Evolutionary conservation across 345 rosid genomes (phyloP), one percentile per base, ranked within the genome.

Genomic region (Aquilaria malaccensis): DNA sequence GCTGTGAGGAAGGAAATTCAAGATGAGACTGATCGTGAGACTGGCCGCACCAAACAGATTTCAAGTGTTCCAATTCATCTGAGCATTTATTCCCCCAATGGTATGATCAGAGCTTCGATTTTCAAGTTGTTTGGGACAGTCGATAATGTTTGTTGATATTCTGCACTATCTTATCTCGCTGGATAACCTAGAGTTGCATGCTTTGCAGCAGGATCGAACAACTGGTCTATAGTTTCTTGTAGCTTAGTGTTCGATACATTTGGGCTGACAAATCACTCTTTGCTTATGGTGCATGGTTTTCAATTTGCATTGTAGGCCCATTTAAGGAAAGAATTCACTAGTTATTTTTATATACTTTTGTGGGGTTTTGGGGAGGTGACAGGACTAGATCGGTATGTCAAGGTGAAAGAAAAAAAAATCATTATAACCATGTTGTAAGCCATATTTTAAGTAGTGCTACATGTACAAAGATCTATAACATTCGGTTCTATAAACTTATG

Each of bases 1-100:
- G 97, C 97, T 62, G 97, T 95, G 76, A 83, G 99, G 83, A 91
- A 85, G 82, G 99, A 95, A 88, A 95, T 95, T 68, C 80, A 85
- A 67, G 99, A 95, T 65, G 99, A 95, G 82, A 95, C 99, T 52
- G 99, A 95, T 77, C 61, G 99, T 73, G 99, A 95, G 81, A 95
- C 99, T 49, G 99, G 99, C 12, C 86, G 89, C 9, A 45, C 81
- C 66, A 95, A 88, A 59, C 91, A 83, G 49, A 95, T 95, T 58
- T 95, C 99, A 30, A 86, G 88, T 56, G 95, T 91, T 62, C 99
- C 99, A 53, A 95, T 95, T 79, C 99, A 95, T 77, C 95, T 95
- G 50, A 91, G 97, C 60, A 95, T 95, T 50, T 91, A 80, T 75
- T 95, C 99, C 61, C 99, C 99, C 30, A 76, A 67, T 33, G 97